These are phyloP conservation scores for Tricholoma furcatifolium DNA, from an alignment of 768 basidiomycete species.

Conservation along the genomic window DNA sequence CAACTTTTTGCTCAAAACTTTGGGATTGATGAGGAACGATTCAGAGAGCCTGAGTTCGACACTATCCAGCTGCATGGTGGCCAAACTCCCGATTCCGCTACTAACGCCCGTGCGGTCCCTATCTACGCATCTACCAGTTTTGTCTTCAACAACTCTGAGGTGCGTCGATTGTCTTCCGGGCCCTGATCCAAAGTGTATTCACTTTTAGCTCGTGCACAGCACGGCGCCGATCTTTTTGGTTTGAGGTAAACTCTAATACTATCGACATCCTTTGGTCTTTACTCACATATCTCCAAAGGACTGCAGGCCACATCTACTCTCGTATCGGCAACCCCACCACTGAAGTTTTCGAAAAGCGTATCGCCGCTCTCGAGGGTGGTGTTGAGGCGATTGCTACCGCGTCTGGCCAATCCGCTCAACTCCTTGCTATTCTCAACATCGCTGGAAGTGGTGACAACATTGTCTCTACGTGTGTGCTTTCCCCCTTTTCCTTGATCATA, in stretches of 20 bases:
- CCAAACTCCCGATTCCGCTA: slow-evolving; percentile 58
- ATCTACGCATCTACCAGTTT: slow-evolving; percentile 77
- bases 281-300: slow-evolving; percentile 25
- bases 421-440: slow-evolving; percentile 64
- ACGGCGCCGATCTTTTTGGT: slow-evolving; percentile 74
- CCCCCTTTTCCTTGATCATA: no score
- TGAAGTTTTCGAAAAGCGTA: slow-evolving; percentile 76
- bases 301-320: slow-evolving; percentile 64
- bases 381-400: slow-evolving; percentile 70
- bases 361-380: slow-evolving; percentile 81
- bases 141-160: slow-evolving; percentile 70
- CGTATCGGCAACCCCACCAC: slow-evolving; percentile 71
- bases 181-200: not conserved
- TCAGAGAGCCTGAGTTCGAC: slow-evolving; percentile 69
- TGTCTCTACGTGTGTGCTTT: slow-evolving; percentile 56
- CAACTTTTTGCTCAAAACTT: no score
- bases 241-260: slow-evolving; percentile 39
- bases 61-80: slow-evolving; percentile 82
- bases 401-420: slow-evolving; percentile 78
- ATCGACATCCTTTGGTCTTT: not conserved
- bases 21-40: no score
- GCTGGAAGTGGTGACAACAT: slow-evolving; percentile 75
- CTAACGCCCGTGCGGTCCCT: slow-evolving; percentile 74
- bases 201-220: slow-evolving; percentile 34
- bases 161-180: slow-evolving; percentile 23